These are phyloP conservation scores for Daldinia concentrica DNA, from an alignment of 495 filamentous ascomycete species.

Conservation along the genomic window DNA sequence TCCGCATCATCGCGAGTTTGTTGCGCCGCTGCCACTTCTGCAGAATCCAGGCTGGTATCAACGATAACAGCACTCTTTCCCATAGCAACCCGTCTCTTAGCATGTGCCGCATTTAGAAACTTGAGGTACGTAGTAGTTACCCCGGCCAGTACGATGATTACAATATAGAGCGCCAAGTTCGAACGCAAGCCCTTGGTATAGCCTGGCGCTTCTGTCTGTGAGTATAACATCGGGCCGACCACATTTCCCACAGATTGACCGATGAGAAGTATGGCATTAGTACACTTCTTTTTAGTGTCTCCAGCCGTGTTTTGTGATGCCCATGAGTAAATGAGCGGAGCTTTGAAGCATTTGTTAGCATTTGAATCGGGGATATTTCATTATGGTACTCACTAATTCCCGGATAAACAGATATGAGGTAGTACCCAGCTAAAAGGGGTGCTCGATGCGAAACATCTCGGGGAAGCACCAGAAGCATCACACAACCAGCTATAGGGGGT, in stretches of 20 bases:
- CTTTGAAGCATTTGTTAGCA: slow-evolving; percentile 33
- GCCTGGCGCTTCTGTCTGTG: slow-evolving; percentile 62
- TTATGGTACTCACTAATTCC: slow-evolving; percentile 55
- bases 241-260: slow-evolving; percentile 69
- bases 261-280: slow-evolving; percentile 65
- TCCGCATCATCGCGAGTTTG: not conserved
- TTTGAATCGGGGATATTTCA: slow-evolving; percentile 34
- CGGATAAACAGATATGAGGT: slow-evolving; percentile 69
- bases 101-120: slow-evolving; percentile 63
- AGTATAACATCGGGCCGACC: slow-evolving; percentile 61
- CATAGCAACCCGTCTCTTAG: slow-evolving; percentile 55
- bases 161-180: slow-evolving; percentile 65
- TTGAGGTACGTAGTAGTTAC: slow-evolving; percentile 57
- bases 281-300: slow-evolving; percentile 70
- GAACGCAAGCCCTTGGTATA: slow-evolving; percentile 64
- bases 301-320: slow-evolving; percentile 69
- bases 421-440: slow-evolving; percentile 66
- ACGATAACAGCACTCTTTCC: slow-evolving; percentile 58
- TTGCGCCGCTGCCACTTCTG: slow-evolving; percentile 19
- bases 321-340: slow-evolving; percentile 71
- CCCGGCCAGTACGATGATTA: slow-evolving; percentile 58
- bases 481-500: slow-evolving; percentile 65
- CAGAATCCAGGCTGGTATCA: slow-evolving; percentile 42
- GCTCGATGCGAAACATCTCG: slow-evolving; percentile 57
- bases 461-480: slow-evolving; percentile 62